Conservation (phyloP, 768 basidiomycete species). For the Auriculariales sp. region DNA sequence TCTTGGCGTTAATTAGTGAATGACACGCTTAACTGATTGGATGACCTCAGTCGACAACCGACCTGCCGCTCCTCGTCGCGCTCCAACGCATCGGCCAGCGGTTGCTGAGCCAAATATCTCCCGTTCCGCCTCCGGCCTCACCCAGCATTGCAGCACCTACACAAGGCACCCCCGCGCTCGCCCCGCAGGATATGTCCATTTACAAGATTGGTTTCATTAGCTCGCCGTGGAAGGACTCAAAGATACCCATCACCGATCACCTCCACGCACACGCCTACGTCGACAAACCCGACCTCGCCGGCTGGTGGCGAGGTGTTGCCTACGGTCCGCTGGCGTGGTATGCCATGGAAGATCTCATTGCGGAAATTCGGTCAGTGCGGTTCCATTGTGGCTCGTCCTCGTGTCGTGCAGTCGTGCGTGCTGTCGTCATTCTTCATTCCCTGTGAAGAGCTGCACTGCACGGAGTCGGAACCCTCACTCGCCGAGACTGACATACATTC, state of each 20-base stretch:
- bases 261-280: slow-evolving; percentile 67
- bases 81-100: slow-evolving; percentile 43
- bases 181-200: slow-evolving; percentile 17
- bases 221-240: slow-evolving; percentile 60
- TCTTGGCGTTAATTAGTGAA: slow-evolving; percentile 2
- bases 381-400: slow-evolving; percentile 1
- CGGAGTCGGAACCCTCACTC: no score
- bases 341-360: slow-evolving; percentile 61
- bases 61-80: slow-evolving; percentile 55
- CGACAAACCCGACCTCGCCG: slow-evolving; percentile 44
- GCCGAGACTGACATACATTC: no score
- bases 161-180: slow-evolving; percentile 15
- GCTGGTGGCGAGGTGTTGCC: slow-evolving; percentile 59
- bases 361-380: slow-evolving; percentile 54
- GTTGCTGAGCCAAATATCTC: slow-evolving; percentile 29
- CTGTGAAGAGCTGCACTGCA: no score
- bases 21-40: background rate
- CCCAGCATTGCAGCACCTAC: slow-evolving; percentile 12
- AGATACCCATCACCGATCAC: slow-evolving; percentile 69
- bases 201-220: slow-evolving; percentile 69
- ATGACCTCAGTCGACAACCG: slow-evolving; percentile 45
- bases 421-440: slow-evolving; percentile 4
- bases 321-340: slow-evolving; percentile 65
- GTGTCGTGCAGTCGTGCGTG: background rate
- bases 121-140: slow-evolving; percentile 23